A percentile compares a stretch with the other conserved stretches of the same genome.
phyloP scores from a whole-genome alignment of 345 rosid genomes.

The Draba incana region DNA sequence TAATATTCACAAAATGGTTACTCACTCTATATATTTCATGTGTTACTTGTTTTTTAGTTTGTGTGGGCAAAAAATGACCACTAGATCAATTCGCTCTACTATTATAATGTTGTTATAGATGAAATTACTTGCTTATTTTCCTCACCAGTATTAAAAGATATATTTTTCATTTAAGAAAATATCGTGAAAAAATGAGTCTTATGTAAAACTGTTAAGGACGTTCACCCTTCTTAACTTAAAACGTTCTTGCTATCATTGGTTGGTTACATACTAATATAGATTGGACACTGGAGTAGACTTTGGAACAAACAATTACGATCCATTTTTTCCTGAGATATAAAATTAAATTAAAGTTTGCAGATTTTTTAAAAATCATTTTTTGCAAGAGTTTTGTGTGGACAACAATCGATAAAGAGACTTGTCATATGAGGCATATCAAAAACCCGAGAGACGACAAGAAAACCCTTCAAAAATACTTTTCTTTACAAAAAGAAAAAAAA shows the following conservation, averaged over 20 bases:
- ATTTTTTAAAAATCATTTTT: not conserved
- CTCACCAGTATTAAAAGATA: not conserved
- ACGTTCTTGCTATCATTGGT: not conserved
- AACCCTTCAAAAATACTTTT: not conserved
- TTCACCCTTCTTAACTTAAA: not conserved
- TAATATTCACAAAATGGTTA: too few species aligned
- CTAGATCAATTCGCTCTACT: not conserved
- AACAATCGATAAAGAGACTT: conserved; percentile 29
- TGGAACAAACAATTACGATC: conserved; percentile 11
- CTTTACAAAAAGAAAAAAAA: not conserved
- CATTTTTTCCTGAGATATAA: conserved; percentile 14
- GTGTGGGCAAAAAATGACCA: too few species aligned
- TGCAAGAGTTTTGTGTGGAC: conserved; percentile 36
- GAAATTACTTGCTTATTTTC: not conserved
- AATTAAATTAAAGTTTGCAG: not conserved
- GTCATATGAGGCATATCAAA: conserved; percentile 30
- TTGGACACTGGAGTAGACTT: conserved; percentile 27
- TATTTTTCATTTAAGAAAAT: too few species aligned
- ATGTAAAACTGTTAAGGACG: not conserved
- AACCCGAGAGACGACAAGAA: not conserved
- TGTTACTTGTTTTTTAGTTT: too few species aligned
- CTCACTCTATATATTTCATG: too few species aligned
- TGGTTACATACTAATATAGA: not conserved
- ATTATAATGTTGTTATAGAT: not conserved
- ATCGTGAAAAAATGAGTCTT: not conserved